A percentile compares a stretch with the other conserved stretches of the same genome.
These are phyloP conservation scores for Rhizophora apiculata DNA, from an alignment of 345 rosid species.

Conservation along the genomic window DNA sequence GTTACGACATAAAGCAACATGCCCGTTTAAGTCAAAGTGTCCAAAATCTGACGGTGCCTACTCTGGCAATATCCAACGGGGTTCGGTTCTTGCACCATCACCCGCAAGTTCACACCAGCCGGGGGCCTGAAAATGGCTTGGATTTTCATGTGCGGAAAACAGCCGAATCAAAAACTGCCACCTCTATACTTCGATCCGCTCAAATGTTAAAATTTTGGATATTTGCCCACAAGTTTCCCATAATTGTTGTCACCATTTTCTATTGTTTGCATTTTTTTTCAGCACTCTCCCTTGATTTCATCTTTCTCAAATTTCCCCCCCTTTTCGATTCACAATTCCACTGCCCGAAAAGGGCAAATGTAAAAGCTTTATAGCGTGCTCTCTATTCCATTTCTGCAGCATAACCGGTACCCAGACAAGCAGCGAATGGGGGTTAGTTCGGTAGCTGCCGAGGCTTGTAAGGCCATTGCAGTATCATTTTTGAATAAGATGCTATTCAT, in stretches of 20 bases:
- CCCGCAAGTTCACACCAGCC: constrained; percentile 47
- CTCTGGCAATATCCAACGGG: not conserved
- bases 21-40: not conserved
- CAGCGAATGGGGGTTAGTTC: no score
- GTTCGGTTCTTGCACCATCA: constrained; percentile 52
- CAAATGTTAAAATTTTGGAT: constrained; percentile 25
- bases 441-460: no score
- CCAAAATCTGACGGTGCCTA: not conserved
- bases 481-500: no score
- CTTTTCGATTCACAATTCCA: not conserved
- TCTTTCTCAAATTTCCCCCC: no score
- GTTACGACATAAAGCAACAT: no score
- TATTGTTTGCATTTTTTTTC: not conserved
- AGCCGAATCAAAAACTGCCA: constrained; percentile 39
- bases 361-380: no score
- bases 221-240: not conserved
- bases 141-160: constrained; percentile 43
- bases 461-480: no score
- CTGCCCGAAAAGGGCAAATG: no score
- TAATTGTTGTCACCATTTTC: not conserved
- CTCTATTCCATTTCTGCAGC: no score
- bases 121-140: constrained; percentile 66
- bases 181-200: constrained; percentile 47
- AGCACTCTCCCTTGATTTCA: no score
- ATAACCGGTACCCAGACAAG: no score